Base-by-base conservation (phyloP, 768 basidiomycete genomes). In the Coprinopsis sp. region DNA sequence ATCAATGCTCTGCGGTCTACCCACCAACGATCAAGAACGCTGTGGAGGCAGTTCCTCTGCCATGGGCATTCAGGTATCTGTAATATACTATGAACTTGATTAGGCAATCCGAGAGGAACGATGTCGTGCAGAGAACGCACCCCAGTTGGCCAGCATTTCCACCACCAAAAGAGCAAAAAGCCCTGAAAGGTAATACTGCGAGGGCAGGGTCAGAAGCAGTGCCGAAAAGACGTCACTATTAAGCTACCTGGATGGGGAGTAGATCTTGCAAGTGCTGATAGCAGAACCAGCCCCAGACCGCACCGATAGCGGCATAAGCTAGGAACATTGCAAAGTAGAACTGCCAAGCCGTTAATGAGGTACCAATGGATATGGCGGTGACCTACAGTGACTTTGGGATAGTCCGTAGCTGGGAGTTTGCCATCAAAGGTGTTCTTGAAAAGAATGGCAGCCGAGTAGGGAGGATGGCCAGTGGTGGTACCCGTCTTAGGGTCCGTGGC, bases 141-240 rank as follows among this genome's bases (percentile, higher is more conserved):
- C 86, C 82, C 86, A 93, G 58, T 87, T 88, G 6, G 90, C 90
- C 14, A 95, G 71, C 89, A 96, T 97, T 63, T 99, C 96, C 52
- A 97, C 80, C 41, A 95, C 74, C 49, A 98, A 72, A 60, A 97
- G 81, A 19, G 77, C 83, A 42, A 95, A 77, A 18, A 94, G 81
- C 44, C 87, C 84, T 12, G 95, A 91, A 31, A 99, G 74, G 68
- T 98, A 99, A 63, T 91, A 84, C 87, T 97, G 49, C 11, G 24
- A 33, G 6, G 27, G 19, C 22, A 22, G n/a, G 19, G 14, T 6
- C 24, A 38, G 44, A 6, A 16, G 21, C 18, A 18, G 14, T 42
- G 34, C 21, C n/a, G 16, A 19, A 27, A 45, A 4, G 5, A 22
- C 14, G 12, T 36, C 18, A 28, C 25, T 28, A 25, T 31, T 33